Evolutionary conservation across 2,329 filamentous ascomycete species (phyloP).

Genomic region (Aspergillus caelatus): DNA sequence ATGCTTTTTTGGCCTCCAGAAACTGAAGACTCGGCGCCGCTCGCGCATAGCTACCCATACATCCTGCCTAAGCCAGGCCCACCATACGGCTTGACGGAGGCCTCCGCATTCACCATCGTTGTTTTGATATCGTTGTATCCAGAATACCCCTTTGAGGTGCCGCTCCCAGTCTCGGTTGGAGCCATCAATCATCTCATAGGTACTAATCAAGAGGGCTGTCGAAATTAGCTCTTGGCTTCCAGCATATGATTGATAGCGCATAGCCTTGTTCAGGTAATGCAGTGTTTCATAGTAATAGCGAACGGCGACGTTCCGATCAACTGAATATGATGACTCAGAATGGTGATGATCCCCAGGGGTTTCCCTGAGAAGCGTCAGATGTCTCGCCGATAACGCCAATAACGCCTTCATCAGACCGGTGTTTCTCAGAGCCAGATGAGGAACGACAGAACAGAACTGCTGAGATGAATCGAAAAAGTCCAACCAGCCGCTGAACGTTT

Average conservation of each 20-base stretch:
- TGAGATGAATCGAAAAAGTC: slow-evolving; percentile 49
- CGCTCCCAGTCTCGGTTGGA: slow-evolving; percentile 61
- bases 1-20: slow-evolving; percentile 58
- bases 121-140: slow-evolving; percentile 65
- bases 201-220: slow-evolving; percentile 63
- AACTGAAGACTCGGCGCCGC: slow-evolving; percentile 58
- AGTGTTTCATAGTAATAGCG: slow-evolving; percentile 67
- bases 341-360: background rate
- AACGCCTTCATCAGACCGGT: slow-evolving; percentile 61
- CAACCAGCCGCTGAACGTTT: slow-evolving; percentile 37
- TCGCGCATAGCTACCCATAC: slow-evolving; percentile 67
- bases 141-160: slow-evolving; percentile 67
- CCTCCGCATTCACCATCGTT: slow-evolving; percentile 63
- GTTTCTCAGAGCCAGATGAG: slow-evolving; percentile 53
- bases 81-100: slow-evolving; percentile 63
- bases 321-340: slow-evolving; percentile 11
- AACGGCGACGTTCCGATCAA: slow-evolving; percentile 43
- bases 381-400: slow-evolving; percentile 58
- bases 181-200: slow-evolving; percentile 68
- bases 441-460: slow-evolving; percentile 43
- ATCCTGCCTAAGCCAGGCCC: slow-evolving; percentile 69
- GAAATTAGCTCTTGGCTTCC: slow-evolving; percentile 61
- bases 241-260: slow-evolving; percentile 61
- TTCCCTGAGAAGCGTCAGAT: slow-evolving; percentile 45
- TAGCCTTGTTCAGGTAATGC: slow-evolving; percentile 62